phyloP scores from a whole-genome alignment of 805 yeast genomes.

The Schwanniomyces yamadae region DNA sequence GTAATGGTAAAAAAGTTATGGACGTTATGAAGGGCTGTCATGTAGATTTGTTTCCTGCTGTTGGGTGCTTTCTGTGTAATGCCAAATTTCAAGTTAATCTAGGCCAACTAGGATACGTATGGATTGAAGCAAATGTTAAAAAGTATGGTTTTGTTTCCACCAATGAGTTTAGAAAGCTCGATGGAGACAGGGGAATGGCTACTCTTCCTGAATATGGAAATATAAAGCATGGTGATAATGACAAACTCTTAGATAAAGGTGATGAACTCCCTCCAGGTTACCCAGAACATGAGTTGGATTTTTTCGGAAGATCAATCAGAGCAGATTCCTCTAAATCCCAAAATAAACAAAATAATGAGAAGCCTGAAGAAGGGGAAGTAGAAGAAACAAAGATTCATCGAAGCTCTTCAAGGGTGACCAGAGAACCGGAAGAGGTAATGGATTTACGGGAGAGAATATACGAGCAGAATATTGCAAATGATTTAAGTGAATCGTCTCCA shows the following conservation, averaged over 20 bases:
- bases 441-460: slow-evolving; percentile 32
- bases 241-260: slow-evolving; percentile 65
- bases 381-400: slow-evolving; percentile 9
- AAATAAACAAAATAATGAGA: slow-evolving; percentile 8
- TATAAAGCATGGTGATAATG: slow-evolving; percentile 33
- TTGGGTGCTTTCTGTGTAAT: slow-evolving; percentile 49
- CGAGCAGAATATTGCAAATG: slow-evolving; percentile 20
- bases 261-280: slow-evolving; percentile 72
- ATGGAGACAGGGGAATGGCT: slow-evolving; percentile 40
- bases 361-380: slow-evolving; percentile 9
- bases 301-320: slow-evolving; percentile 48
- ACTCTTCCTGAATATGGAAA: slow-evolving; percentile 43
- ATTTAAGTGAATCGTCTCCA: slow-evolving; percentile 7
- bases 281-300: slow-evolving; percentile 61
- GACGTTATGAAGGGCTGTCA: slow-evolving; percentile 51
- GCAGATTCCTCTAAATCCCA: slow-evolving; percentile 27
- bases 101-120: slow-evolving; percentile 46
- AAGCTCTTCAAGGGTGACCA: slow-evolving; percentile 18
- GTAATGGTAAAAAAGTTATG: slow-evolving; percentile 53
- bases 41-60: slow-evolving; percentile 52
- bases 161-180: slow-evolving; percentile 35
- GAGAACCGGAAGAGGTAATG: slow-evolving; percentile 37
- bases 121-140: slow-evolving; percentile 52
- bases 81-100: slow-evolving; percentile 43
- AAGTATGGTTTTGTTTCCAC: slow-evolving; percentile 57